Evolutionary conservation across 1,139 yeast species (phyloP), one percentile per base, ranked within the genome.

Genomic region (Blastobotrys arbuscula): DNA sequence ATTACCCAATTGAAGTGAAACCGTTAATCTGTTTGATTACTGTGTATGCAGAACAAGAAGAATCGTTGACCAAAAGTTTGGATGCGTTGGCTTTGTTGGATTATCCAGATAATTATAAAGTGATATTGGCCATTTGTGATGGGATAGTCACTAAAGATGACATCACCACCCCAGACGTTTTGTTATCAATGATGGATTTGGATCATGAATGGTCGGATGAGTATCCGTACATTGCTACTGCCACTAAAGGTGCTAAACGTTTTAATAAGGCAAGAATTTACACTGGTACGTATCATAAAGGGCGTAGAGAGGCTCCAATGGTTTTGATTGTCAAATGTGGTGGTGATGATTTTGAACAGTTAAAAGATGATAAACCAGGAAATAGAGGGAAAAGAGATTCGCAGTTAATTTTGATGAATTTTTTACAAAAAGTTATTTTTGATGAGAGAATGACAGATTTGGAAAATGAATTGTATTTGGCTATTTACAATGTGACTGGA

Each of bases 321-420:
- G 64, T 92, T 24, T 73, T 84, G 23, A 74, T 92, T 59, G 96
- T 88, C 41, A 92, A 92, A 67, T 88, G 96, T 68, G 98, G 98
- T 55, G 31, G 18, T 23, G 31, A 24, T 13, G 42, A 39, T n/a
- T 3, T n/a, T n/a, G 42, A 39, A 23, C 30, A 16, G 31, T 85
- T 96, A 0, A 82, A 80, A 18, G 66, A 64, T 18, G 71, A 82
- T 6, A 18, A 94, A n/a, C 97, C 97, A 12, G 98, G 98, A 60
- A 92, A 92, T 67, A 82, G 98, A 73, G 98, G 98, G 69, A 92
- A 92, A 67, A 86, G 98, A 70, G 98, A 92, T 68, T 88, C 97
- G 21, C 98, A 92, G 68, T 83, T 92, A 54, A 84, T 92, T 54
- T 73, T 92, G 60, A 92, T 92, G 98, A 81, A 92, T 0, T 90